A percentile compares a stretch with the other conserved stretches of the same genome.
phyloP scores from a whole-genome alignment of 2,329 filamentous ascomycete genomes.

The Talaromyces sp. region DNA sequence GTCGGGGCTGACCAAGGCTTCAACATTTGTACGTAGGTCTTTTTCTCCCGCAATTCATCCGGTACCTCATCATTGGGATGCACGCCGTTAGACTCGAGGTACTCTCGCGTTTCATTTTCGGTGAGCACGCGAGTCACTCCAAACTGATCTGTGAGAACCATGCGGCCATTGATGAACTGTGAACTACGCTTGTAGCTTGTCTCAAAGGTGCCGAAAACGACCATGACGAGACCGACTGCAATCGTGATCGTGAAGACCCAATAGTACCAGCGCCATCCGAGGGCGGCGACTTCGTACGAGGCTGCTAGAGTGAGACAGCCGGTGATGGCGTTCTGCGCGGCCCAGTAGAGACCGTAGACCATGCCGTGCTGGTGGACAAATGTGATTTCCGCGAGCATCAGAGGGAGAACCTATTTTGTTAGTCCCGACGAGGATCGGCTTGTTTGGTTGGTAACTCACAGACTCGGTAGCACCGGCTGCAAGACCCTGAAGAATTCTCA shows the following conservation, averaged over 20 bases:
- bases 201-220: conserved; percentile 42
- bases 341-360: conserved; percentile 41
- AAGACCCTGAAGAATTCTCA: conserved; percentile 37
- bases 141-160: conserved; percentile 40
- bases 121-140: conserved; percentile 36
- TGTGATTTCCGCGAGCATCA: conserved; percentile 40
- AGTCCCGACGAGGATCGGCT: neutral
- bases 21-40: conserved; percentile 30
- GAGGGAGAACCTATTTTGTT: conserved; percentile 27
- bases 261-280: conserved; percentile 44
- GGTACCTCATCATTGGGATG: neutral
- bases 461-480: conserved; percentile 41
- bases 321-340: conserved; percentile 36
- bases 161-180: conserved; percentile 32
- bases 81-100: conserved; percentile 8
- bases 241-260: conserved; percentile 39
- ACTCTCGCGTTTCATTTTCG: conserved; percentile 29
- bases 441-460: conserved; percentile 18
- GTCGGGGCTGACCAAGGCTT: conserved; percentile 25
- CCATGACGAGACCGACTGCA: conserved; percentile 35
- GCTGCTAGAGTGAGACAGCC: conserved; percentile 32
- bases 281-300: conserved; percentile 35
- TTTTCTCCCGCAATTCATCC: conserved; percentile 13
- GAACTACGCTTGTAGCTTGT: conserved; percentile 36
- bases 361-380: conserved; percentile 40